Base-by-base conservation (phyloP, 441 rosid genomes). In the Pelargonium cotyledonis region DNA sequence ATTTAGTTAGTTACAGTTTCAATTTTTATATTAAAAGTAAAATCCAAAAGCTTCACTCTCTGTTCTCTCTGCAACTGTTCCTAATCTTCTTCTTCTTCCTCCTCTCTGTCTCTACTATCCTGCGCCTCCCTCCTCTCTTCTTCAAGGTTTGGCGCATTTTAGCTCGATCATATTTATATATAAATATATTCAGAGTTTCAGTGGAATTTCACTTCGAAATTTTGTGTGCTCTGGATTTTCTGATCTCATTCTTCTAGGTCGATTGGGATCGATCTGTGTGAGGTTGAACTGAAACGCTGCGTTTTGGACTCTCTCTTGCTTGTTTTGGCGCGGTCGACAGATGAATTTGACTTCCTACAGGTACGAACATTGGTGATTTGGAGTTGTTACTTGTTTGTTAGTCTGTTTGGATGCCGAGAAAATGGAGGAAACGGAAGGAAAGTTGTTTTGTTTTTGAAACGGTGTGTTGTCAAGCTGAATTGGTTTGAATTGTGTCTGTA, bases 371-470 rank as follows among this genome's bases (percentile, higher is more conserved):
- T 0, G n/a, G 12, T 19, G 8, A 14, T 51, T 15, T 51, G 58
- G 62, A 55, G 26, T 55, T 55, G 23, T 55, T 15, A 19, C 11
- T 11, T 44, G 14, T 9, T 44, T 44, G 49, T 44, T 8, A 10
- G 49, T 58, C 11, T 19, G 63, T 58, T 58, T 58, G 63, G 29
- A 4, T 21, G 63, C 29, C 14, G 63, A 58, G 63, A 58, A 58
- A 18, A 26, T 58, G 31, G 63, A 58, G 63, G 63, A 58, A 58
- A 58, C 10, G 63, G 11, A 8, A 8, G 31, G 63, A 55, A 55
- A 53, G 16, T 15, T 16, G 61, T 15, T 55, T 55, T 51, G 6
- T 51, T 51, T 51, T n/a, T 51, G 16, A 38, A 38, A 0, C 41
- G 4, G 8, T 21, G 8, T 21, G 6, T n/a, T 12, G 6, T 12